Evolutionary conservation across 2,329 filamentous ascomycete genomes (phyloP), one percentile per base, ranked within the genome.

Genomic region (Ciborinia camelliae): DNA sequence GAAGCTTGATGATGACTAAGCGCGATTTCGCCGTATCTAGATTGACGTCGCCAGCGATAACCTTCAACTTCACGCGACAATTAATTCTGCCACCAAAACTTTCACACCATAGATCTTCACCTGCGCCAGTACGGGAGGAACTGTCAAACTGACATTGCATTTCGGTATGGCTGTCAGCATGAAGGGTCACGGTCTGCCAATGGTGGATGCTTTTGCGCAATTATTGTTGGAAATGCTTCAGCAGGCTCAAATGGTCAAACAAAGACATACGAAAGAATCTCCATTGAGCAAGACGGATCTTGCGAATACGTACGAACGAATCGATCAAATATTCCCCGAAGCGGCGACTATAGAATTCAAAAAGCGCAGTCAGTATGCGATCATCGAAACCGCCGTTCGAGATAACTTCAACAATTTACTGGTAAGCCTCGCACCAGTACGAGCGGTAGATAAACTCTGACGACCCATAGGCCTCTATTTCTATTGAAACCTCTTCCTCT

Each of bases 381-480:
- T 90, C 28, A 86, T 97, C 54, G 95, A 98, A 77, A 92, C 90
- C 23, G 92, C 92, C 14, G 90, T 90, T 59, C 88, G 92, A 72
- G 86, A 90, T 71, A 84, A 90, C 55, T 96, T 98, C 77, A 91
- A 91, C 77, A 81, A 84, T 68, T 81, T 92, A 67, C 84, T 96
- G 75, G 92, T 95, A 79, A 81, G 89, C 71, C 64, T 62, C 66
- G 54, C 66, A 68, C 67, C 65, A 68, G 68, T 66, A 68, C 70
- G 69, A 71, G 65, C 64, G 61, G 65, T 53, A 68, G 68, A 68
- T 71, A 52, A 66, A 60, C 69, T 73, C 76, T 78, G 68, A 77
- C 76, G 68, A 73, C 68, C 72, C 68, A 67, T 71, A 94, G 90
- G 88, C 90, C 51, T 86, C 85, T 47, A 92, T 85, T 15, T 81